Conservation (phyloP, 306 rosid genomes). For the Inga oerstediana region DNA sequence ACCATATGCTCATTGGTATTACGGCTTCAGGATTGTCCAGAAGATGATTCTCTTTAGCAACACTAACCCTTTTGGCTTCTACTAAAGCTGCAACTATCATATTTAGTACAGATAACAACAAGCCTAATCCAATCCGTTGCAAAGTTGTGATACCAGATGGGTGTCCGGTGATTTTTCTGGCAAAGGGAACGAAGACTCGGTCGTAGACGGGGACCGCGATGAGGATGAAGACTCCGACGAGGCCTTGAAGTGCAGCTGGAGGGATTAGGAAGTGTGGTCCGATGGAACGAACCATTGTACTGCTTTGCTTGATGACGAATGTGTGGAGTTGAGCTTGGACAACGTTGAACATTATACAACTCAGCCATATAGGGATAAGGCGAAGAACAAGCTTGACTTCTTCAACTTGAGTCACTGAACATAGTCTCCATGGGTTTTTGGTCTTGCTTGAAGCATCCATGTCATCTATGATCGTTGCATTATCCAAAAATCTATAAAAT, state of each 20-base stretch:
- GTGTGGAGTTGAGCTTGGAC: conserved; percentile 63
- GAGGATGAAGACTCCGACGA: conserved; percentile 39
- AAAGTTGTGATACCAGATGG: conserved; percentile 61
- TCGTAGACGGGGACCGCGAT: conserved; percentile 61
- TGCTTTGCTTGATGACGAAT: conserved; percentile 66
- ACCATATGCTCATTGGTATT: conserved; percentile 67
- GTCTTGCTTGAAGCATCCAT: conserved; percentile 44
- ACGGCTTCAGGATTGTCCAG: conserved; percentile 47
- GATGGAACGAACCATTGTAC: conserved; percentile 49
- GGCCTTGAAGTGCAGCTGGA: not conserved
- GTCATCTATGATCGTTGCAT: conserved; percentile 64
- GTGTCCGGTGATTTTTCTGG: conserved; percentile 48
- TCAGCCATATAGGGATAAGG: conserved; percentile 72
- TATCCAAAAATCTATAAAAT: conserved; percentile 57
- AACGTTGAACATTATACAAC: conserved; percentile 58
- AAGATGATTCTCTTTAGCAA: conserved; percentile 45
- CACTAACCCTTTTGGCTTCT: conserved; percentile 56
- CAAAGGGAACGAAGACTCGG: conserved; percentile 47
- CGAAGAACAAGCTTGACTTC: conserved; percentile 70
- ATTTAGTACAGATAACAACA: conserved; percentile 55
- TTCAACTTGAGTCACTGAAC: conserved; percentile 74
- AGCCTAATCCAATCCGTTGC: conserved; percentile 68
- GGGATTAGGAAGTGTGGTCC: not conserved
- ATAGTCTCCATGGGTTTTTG: conserved; percentile 70
- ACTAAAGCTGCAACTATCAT: conserved; percentile 61